Conservation (phyloP, 2,329 filamentous ascomycete species). For the Tetracladium maxilliforme region DNA sequence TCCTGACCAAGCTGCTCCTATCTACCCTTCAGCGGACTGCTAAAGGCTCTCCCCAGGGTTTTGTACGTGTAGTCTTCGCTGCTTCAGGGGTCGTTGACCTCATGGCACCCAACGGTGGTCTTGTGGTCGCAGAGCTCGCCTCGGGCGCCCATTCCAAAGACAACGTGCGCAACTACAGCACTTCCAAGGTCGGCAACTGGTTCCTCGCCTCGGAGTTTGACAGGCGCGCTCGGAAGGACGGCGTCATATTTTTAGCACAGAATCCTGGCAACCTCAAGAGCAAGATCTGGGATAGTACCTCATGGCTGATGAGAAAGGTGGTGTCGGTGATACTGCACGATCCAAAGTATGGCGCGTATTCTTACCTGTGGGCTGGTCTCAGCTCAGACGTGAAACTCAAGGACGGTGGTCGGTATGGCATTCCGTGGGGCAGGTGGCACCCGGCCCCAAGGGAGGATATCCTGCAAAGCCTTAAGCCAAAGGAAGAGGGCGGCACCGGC, state of each 20-base stretch:
- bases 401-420: slow-evolving; percentile 7
- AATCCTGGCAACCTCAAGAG: slow-evolving; percentile 7
- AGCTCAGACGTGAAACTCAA: slow-evolving; percentile 4
- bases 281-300: slow-evolving; percentile 2
- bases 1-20: slow-evolving; percentile 9
- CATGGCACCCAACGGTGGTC: slow-evolving; percentile 3
- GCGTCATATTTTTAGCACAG: slow-evolving; percentile 5
- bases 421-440: slow-evolving; percentile 11
- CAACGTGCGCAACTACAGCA: slow-evolving; percentile 5
- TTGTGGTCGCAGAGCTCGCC: slow-evolving; percentile 4
- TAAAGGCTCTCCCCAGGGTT: slow-evolving; percentile 2
- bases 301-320: slow-evolving; percentile 1
- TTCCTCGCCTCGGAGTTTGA: slow-evolving; percentile 6
- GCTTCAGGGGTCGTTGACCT: slow-evolving; percentile 7
- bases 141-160: slow-evolving; percentile 1
- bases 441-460: slow-evolving; percentile 10
- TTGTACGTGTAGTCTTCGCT: slow-evolving; percentile 8
- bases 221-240: slow-evolving; percentile 2
- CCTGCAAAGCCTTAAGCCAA: slow-evolving; percentile 6
- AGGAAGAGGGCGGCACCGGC: slow-evolving; percentile 9
- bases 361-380: slow-evolving; percentile 8
- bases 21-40: slow-evolving; percentile 5
- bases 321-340: slow-evolving; percentile 5
- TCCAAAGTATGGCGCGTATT: slow-evolving; percentile 9
- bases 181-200: slow-evolving; percentile 7